Base-by-base conservation (phyloP, 768 basidiomycete species). In the Mycena maculata region DNA sequence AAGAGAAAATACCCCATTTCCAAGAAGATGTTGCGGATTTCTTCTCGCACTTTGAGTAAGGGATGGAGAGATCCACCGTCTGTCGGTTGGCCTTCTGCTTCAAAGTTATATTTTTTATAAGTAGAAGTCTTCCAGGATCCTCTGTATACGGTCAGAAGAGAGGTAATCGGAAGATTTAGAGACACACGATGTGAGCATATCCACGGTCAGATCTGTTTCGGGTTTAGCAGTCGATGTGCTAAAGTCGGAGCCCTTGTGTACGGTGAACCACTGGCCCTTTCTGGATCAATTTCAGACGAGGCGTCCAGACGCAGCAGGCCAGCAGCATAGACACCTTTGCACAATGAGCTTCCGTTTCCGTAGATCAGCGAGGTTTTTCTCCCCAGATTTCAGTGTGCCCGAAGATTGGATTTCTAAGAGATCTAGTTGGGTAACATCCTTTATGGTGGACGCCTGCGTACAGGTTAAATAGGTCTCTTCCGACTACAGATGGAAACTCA, bases 41-140 rank as follows among this genome's bases (percentile, higher is more conserved):
- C 98, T 80, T 99, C 98, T 61, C 98, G 87, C 27, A 99, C 98
- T 83, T 99, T 99, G 63, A 99, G 88, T 36, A 99, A 85, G 18
- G 98, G 98, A 79, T 99, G 98, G 31, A 99, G 83, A 16, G 96
- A 95, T 42, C 98, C 98, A 31, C 96, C 95, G 41, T 88, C 87
- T 4, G 96, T 91, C 11, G 92, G 93, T 30, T 91, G 88, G 57
- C 98, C 98, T 69, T 96, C 96, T 0, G 98, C 96, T 72, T 97
- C 96, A 73, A 99, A 99, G 81, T 99, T 99, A 82, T 99, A 99
- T 78, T 96, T 96, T 78, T 99, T 99, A 87, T 94, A 99, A 11
- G 85, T 86, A 1, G 97, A 87, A 0, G 89, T 91, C 79, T 98
- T 96, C 98, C 98, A 99, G 20, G 93, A 82, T 9, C 96, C 98